These are phyloP conservation scores for Suillus paluster DNA, from an alignment of 768 basidiomycete genomes.

Conservation along the genomic window DNA sequence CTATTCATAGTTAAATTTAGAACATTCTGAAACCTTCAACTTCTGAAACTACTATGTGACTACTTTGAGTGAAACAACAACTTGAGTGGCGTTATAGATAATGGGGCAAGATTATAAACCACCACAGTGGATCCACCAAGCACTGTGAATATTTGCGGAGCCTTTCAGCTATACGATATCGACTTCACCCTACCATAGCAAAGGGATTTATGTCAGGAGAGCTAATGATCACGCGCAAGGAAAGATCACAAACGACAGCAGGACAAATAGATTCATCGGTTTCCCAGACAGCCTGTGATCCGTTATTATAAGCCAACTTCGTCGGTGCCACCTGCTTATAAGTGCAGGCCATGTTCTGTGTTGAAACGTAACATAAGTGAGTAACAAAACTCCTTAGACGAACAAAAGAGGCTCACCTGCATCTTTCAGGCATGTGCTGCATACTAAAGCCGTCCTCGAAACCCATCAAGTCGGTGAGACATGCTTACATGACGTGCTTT, in stretches of 20 bases:
- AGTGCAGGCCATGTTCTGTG: constrained; percentile 44
- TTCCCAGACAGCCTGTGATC: constrained; percentile 33
- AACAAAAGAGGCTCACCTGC: constrained; percentile 27
- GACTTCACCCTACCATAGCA: constrained; percentile 32
- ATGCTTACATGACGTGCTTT: constrained; percentile 33
- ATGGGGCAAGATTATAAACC: no score
- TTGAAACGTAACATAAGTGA: constrained; percentile 7
- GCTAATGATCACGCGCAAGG: neutral
- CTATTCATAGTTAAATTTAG: no score
- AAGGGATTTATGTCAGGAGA: constrained; percentile 9
- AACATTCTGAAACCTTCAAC: no score
- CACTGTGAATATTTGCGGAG: no score
- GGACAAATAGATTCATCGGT: constrained; percentile 29
- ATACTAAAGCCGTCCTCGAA: constrained; percentile 33
- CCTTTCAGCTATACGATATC: no score
- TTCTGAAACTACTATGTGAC: no score
- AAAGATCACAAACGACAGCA: constrained; percentile 19
- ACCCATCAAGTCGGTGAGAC: neutral
- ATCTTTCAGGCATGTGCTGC: constrained; percentile 42
- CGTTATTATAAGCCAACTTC: neutral
- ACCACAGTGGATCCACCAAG: no score
- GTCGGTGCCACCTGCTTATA: constrained; percentile 16
- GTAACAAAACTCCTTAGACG: neutral
- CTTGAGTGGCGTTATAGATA: no score
- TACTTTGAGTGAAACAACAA: no score